Base-by-base conservation (phyloP, 805 yeast genomes). In the Wickerhamiella qilinensis region DNA sequence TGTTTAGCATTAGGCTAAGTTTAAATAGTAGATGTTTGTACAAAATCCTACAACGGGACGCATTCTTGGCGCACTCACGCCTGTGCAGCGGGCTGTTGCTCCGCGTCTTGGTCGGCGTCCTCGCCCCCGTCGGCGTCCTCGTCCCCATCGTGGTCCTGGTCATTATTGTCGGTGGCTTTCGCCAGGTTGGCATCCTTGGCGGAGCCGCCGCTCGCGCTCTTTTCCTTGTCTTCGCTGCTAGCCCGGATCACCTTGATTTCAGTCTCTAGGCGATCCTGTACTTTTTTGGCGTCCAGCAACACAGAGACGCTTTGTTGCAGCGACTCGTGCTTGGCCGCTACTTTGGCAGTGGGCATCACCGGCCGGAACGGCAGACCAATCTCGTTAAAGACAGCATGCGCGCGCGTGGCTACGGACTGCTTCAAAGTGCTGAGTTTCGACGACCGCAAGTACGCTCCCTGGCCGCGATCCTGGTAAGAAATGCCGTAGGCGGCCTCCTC, bases 401-500 rank as follows among this genome's bases (percentile, higher is more conserved):
- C 71, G 51, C 73, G 76, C 20, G 70, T 64, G 48, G 78, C 85
- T 6, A 76, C 63, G 30, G 79, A 75, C 2, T 94, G 88, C 49
- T 85, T 85, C 52, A 77, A 73, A 1, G 81, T 72, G 1, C 86
- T 70, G 38, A 84, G 71, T 53, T 81, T 80, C 3, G 79, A 62
- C 0, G 96, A 84, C 45, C 98, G 67, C 42, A 88, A 60, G 38
- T 67, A 73, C 2, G 84, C 95, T 22, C 97, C 97, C 0, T 93
- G 78, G 3, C 60, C 46, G 41, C 54, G 48, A 17, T 54, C 77
- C 56, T 82, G 93, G 45, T 78, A 77, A 37, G 74, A 64, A 29
- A 91, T 68, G 11, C 98, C 98, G 50, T 77, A 80, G 0, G 83
- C 76, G 41, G 75, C 81, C 58, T 84, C 86, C 51, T 86, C 94